Evolutionary conservation across 352 stramenopile genomes (phyloP).

Genomic region (Phytopythium vexans): DNA sequence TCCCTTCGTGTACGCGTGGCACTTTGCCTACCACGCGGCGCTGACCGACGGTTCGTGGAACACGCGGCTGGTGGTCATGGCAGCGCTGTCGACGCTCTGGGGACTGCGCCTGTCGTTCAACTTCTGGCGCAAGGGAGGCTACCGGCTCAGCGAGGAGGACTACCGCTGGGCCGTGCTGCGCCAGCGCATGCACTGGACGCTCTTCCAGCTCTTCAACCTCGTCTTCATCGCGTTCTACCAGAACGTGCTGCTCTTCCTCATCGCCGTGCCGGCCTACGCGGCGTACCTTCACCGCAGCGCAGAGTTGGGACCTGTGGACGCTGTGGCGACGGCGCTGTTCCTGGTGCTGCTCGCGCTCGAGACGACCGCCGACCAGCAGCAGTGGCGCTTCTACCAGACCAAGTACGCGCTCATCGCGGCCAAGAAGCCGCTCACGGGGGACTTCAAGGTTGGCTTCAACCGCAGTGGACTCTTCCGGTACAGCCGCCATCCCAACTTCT

Average conservation of each 20-base stretch:
- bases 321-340: slow-evolving; percentile 58
- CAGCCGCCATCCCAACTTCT: slow-evolving; percentile 94
- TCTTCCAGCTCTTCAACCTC: slow-evolving; percentile 90
- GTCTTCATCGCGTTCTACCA: slow-evolving; percentile 91
- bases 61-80: slow-evolving; percentile 74
- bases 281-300: slow-evolving; percentile 42
- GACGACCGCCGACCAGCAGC: slow-evolving; percentile 89
- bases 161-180: slow-evolving; percentile 89
- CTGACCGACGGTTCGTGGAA: slow-evolving; percentile 57
- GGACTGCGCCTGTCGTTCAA: slow-evolving; percentile 88
- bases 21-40: slow-evolving; percentile 58
- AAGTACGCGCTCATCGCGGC: slow-evolving; percentile 71
- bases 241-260: slow-evolving; percentile 83
- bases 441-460: slow-evolving; percentile 79
- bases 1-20: slow-evolving; percentile 85
- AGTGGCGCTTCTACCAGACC: slow-evolving; percentile 88
- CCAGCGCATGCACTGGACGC: slow-evolving; percentile 72
- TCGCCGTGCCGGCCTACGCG: slow-evolving; percentile 70
- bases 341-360: slow-evolving; percentile 74
- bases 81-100: slow-evolving; percentile 81
- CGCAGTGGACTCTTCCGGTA: slow-evolving; percentile 88
- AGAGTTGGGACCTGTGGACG: slow-evolving; percentile 41
- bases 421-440: slow-evolving; percentile 55
- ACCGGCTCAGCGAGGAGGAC: slow-evolving; percentile 88
- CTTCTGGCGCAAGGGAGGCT: slow-evolving; percentile 90